These are phyloP conservation scores for Pachysandra terminalis DNA, from an alignment of 164 flowering plant genomes.

Conservation along the genomic window DNA sequence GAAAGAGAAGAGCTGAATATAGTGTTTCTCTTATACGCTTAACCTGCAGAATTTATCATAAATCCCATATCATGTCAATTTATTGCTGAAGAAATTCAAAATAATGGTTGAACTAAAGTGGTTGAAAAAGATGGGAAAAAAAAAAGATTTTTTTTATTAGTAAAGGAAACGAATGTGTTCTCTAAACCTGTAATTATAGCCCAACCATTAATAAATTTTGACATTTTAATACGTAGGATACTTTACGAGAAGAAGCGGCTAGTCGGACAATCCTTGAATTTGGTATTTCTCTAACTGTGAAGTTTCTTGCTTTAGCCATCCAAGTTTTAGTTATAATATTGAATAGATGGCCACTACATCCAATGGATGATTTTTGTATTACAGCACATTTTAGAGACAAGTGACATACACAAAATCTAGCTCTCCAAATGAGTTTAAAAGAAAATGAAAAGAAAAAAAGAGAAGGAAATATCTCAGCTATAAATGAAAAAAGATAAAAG, in stretches of 20 bases:
- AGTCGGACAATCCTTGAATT: background rate
- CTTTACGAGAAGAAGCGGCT: background rate
- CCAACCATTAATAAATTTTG: background rate
- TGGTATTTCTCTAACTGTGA: background rate
- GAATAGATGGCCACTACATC: background rate
- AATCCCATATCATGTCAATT: slow-evolving; percentile 1
- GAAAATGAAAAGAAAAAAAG: no score
- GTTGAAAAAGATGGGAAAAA: background rate
- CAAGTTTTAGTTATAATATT: background rate
- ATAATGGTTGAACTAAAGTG: background rate
- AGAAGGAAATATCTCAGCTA: no score
- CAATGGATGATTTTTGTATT: background rate
- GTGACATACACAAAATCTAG: background rate
- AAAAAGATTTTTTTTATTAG: background rate
- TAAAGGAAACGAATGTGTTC: no score
- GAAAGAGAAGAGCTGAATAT: slow-evolving; percentile 71
- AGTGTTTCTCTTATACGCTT: slow-evolving; percentile 80
- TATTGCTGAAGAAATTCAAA: background rate
- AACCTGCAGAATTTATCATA: slow-evolving; percentile 50
- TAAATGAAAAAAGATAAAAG: no score
- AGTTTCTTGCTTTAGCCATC: background rate
- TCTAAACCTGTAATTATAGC: no score
- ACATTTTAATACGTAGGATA: background rate
- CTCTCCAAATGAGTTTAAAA: no score
- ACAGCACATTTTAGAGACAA: background rate